Base-by-base conservation (phyloP, 495 filamentous ascomycete species). In the Aspergillus coremiiformis region DNA sequence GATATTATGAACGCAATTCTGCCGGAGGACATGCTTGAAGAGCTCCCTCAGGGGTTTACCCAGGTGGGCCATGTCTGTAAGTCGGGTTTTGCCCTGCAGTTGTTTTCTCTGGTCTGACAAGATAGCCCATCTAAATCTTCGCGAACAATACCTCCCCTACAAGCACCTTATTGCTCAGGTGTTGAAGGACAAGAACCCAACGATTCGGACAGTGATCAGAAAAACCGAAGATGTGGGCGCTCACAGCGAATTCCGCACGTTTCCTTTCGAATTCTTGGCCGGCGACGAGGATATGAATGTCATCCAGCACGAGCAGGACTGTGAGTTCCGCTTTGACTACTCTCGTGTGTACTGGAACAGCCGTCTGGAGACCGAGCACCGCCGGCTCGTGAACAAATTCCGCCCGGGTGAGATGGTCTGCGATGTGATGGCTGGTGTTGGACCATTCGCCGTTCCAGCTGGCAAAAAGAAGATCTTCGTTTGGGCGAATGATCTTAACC, bases 381-480 rank as follows among this genome's bases (percentile, higher is more conserved):
- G 81, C 41, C 78, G 93, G 2, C 71, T 99, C 9, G 80, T 94
- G 51, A 71, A 80, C 41, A 72, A 85, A 48, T 98, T 97, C 72
- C 70, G 79, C 35, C 78, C 82, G 1, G 89, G 93, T 20, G 88
- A 96, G 56, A 90, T 90, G 21, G 87, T 97, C 7, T 89, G 85
- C 73, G 93, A 99, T 66, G 87, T 96, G 53, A 99, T 99, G 93
- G 91, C 92, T 8, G 93, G 93, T 27, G 87, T 99, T 39, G 93
- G 93, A 1, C 93, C 93, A 1, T 99, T 99, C 66, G 91, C 91
- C 24, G 74, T 97, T 2, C 93, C 93, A 0, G 91, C 93, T 1
- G 93, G 87, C 22, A 92, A 85, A 72, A 90, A 85, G 66, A 79
- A 80, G 41, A 86, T 89, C n/a, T 92, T 96, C 57, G 91, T 96